A percentile compares a stretch with the other conserved stretches of the same genome.
phyloP scores from a whole-genome alignment of 768 basidiomycete genomes.

The Kwoniella dejecticola region DNA sequence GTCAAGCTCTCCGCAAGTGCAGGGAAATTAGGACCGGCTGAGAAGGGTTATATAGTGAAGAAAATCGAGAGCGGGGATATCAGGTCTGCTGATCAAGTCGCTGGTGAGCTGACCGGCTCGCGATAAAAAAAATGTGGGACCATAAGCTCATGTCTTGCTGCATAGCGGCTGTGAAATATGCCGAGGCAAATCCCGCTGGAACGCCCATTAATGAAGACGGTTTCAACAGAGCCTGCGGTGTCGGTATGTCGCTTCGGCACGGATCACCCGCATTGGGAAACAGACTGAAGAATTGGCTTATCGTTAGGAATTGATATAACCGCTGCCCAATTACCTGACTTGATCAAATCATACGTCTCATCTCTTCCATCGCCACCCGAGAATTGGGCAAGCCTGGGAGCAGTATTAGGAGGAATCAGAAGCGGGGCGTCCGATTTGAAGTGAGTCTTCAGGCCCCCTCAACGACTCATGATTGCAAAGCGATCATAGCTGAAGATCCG shows the following conservation, averaged over 20 bases:
- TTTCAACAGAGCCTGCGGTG: slow-evolving; percentile 79
- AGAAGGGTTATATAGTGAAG: slow-evolving; percentile 66
- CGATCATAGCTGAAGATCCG: too few relatives aligned
- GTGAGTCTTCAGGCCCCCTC: too few relatives aligned
- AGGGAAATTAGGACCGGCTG: slow-evolving; percentile 64
- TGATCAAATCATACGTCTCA: slow-evolving; percentile 64
- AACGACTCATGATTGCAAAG: too few relatives aligned
- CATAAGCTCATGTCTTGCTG: background rate
- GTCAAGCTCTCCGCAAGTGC: slow-evolving; percentile 68
- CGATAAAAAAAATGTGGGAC: too few relatives aligned
- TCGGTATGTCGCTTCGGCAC: slow-evolving; percentile 67
- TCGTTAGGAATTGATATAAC: slow-evolving; percentile 75
- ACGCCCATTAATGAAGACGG: slow-evolving; percentile 65
- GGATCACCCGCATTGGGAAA: background rate
- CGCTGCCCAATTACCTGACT: slow-evolving; percentile 63
- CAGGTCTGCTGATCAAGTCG: slow-evolving; percentile 80
- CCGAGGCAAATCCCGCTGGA: slow-evolving; percentile 62
- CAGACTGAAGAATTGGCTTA: background rate
- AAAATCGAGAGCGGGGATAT: slow-evolving; percentile 72
- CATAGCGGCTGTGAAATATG: slow-evolving; percentile 71
- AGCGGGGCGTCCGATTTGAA: slow-evolving; percentile 45
- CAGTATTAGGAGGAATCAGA: slow-evolving; percentile 53
- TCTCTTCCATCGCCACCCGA: slow-evolving; percentile 59
- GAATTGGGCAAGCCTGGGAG: slow-evolving; percentile 76
- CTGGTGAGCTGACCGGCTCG: slow-evolving; percentile 62